Base-by-base conservation (phyloP, 73 alveolate species). In the Breviolum minutum region DNA sequence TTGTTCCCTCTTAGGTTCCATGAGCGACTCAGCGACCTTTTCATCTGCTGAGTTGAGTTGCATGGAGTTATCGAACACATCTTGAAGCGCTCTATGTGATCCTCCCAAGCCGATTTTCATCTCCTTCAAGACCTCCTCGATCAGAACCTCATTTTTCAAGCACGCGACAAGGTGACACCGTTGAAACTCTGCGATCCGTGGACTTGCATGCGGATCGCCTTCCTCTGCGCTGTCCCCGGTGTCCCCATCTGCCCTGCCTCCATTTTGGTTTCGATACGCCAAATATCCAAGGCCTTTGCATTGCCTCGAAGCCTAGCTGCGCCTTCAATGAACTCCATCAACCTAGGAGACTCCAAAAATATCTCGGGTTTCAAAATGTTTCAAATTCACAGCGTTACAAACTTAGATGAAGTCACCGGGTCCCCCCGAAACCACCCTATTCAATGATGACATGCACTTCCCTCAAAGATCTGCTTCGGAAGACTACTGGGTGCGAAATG, bases 231-330 rank as follows among this genome's bases (percentile, higher is more conserved):
- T n/a, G n/a, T n/a, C n/a, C n/a, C n/a, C n/a, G n/a, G n/a, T n/a
- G n/a, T n/a, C n/a, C n/a, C n/a, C n/a, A n/a, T n/a, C n/a, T n/a
- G 13, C 26, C 86, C 7, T 81, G 90, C 90, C 90, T 81, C 90
- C 66, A 81, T 40, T 81, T 81, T 81, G 90, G 90, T 81, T 81
- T 81, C 90, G 29, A 81, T 81, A 8, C 90, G 90, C 90, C 90
- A 81, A 40, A 81, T 81, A 54, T 81, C 90, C 90, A 81, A 40
- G 22, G 90, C 69, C 70, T 81, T 81, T 7, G 90, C 90, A 54
- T 40, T 81, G 69, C 90, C 90, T 29, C 69, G 66, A 7, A 81
- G 22, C 54, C 90, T 40, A 4, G 70, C 90, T 14, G 90, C 90
- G 1, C 90, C 90, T 81, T 81, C 90, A 54, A 81, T 54, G 40